Evolutionary conservation across 1,284 basidiomycete species (phyloP), one percentile per base, ranked within the genome.

Genomic region (Gomphus bonarii): DNA sequence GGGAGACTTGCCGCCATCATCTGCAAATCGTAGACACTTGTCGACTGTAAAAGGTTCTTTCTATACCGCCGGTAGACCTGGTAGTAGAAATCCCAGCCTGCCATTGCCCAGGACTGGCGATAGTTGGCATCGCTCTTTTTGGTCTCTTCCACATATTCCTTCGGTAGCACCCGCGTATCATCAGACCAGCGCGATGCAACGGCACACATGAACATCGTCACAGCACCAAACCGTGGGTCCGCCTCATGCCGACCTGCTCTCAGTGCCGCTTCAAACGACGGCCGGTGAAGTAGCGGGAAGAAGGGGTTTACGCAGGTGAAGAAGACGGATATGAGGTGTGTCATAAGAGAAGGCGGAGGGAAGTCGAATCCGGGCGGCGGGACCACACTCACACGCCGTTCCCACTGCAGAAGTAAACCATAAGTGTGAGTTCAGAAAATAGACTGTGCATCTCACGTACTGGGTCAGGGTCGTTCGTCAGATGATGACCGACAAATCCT

Each of bases 11-110:
- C 66, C 11, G 71, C 71, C 51, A 79, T 78, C 1, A 76, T 73
- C 66, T 91, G 89, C 12, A 93, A 72, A 65, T 91, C 89, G 61
- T 82, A 84, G n/a, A 93, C 66, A 53, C 75, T 77, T 3, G 85
- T 79, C 0, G 80, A 78, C 16, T 75, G 70, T 42, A 84, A 66
- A 48, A 80, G 66, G 3, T 71, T 72, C 58, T 74, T 74, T 31
- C 76, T 73, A 58, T 79, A 64, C 8, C 77, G 61, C 59, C 82
- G 74, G 14, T 53, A 22, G 0, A 88, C 76, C 57, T 85, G 82
- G 31, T 79, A 72, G 61, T 88, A 84, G 70, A 77, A 91, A 61
- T 79, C 81, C 87, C 87, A 91, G 3, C 88, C 88, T 0, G 77
- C 73, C 0, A 84, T 84, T 60, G 80, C 78, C 54, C 65, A 65